phyloP scores from a whole-genome alignment of 805 yeast species.

The Metschnikowia henanensis region DNA sequence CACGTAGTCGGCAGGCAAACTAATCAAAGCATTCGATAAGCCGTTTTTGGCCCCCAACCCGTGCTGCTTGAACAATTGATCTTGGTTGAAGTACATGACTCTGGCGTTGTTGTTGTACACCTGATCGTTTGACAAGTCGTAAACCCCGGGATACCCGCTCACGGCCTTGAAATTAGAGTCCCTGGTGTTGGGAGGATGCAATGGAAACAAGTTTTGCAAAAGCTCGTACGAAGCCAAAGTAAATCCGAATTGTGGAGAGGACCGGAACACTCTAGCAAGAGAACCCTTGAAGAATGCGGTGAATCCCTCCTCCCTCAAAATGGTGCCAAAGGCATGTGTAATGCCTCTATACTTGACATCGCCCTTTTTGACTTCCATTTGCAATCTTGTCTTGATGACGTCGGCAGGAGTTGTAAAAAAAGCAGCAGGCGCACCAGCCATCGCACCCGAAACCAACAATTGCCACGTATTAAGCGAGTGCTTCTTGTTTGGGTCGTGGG shows the following conservation, averaged over 20 bases:
- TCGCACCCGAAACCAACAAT: conserved; percentile 81
- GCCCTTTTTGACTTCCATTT: conserved; percentile 75
- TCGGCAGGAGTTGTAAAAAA: conserved; percentile 96
- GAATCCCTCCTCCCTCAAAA: conserved; percentile 79
- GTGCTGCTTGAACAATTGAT: conserved; percentile 34
- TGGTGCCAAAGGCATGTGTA: conserved; percentile 70
- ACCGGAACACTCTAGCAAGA: conserved; percentile 88
- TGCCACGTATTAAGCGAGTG: conserved; percentile 77
- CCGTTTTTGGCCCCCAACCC: conserved; percentile 26
- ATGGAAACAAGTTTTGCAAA: conserved; percentile 76
- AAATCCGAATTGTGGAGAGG: conserved; percentile 97
- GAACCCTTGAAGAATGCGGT: conserved; percentile 95
- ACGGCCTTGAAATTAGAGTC: conserved; percentile 45
- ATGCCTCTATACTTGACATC: conserved; percentile 79
- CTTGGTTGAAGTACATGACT: conserved; percentile 36
- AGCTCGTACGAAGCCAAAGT: conserved; percentile 97
- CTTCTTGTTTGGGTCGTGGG: conserved; percentile 57
- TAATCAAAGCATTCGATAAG: conserved; percentile 40
- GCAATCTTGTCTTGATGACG: conserved; percentile 93
- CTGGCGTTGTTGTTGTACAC: conserved; percentile 40
- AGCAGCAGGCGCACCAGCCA: conserved; percentile 98
- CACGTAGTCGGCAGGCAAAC: conserved; percentile 44
- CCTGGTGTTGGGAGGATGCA: conserved; percentile 49
- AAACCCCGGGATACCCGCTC: conserved; percentile 47
- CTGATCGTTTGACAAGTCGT: conserved; percentile 39